Evolutionary conservation across 345 rosid species (phyloP).

Genomic region (Salix exigua): DNA sequence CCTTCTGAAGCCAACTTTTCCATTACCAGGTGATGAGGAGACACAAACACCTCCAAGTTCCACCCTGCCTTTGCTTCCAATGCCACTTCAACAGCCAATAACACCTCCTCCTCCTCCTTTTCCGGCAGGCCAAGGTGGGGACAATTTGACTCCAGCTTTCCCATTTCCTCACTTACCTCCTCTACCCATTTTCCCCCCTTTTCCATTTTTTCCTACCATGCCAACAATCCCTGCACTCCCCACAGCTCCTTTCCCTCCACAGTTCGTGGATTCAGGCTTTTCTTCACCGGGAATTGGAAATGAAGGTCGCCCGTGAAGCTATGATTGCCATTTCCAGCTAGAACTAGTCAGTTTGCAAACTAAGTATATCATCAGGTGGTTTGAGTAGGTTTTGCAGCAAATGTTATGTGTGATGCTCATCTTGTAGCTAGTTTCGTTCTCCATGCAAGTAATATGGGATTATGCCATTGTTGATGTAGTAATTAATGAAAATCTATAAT

Average conservation of each 20-base stretch:
- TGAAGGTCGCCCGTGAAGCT: background rate
- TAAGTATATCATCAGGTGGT: background rate
- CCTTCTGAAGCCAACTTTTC: background rate
- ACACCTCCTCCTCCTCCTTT: background rate
- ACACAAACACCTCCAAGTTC: background rate
- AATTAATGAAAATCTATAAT: background rate
- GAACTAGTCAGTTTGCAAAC: background rate
- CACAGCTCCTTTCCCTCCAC: background rate
- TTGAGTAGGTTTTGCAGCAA: background rate
- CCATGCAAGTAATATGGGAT: background rate
- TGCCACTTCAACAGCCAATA: background rate
- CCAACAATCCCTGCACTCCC: constrained; percentile 6
- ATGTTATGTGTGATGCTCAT: background rate
- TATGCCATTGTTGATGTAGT: background rate
- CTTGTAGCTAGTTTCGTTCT: background rate
- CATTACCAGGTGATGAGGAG: background rate
- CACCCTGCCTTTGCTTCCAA: background rate
- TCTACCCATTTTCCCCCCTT: constrained; percentile 12
- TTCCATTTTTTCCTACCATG: constrained; percentile 15
- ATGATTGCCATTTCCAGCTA: background rate
- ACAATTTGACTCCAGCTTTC: background rate
- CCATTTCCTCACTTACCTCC: constrained; percentile 13
- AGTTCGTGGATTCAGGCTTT: background rate
- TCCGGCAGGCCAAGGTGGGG: background rate
- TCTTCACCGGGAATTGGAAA: background rate